Conservation (phyloP, 805 yeast species). For the Candida ulmi region DNA sequence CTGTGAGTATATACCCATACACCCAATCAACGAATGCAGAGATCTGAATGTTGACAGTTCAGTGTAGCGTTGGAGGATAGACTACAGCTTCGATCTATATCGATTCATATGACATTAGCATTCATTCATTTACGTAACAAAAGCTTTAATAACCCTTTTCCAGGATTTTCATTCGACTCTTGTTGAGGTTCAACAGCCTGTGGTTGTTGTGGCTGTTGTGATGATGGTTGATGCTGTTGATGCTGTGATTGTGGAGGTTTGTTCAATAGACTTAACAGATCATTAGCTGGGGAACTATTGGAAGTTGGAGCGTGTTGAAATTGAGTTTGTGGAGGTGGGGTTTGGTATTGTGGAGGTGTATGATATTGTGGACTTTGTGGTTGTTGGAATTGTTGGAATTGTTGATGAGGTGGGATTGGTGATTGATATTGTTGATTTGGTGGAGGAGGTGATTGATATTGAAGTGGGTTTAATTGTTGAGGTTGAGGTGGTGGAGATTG, state of each 20-base stretch:
- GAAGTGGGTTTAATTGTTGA: background rate
- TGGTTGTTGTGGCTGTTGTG: background rate
- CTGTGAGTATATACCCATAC: no score
- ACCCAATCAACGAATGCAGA: no score
- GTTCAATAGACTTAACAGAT: slow-evolving; percentile 15
- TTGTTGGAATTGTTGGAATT: slow-evolving; percentile 1
- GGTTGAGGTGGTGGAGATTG: background rate
- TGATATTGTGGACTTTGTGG: no score
- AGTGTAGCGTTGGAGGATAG: no score
- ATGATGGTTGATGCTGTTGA: no score
- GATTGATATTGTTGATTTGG: background rate
- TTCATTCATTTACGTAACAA: background rate
- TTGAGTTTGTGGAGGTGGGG: background rate
- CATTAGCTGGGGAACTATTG: slow-evolving; percentile 14
- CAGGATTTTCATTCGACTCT: background rate
- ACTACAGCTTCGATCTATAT: no score
- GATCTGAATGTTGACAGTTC: no score
- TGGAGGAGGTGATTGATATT: background rate
- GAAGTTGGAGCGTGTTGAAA: background rate
- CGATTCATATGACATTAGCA: no score
- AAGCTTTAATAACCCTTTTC: background rate
- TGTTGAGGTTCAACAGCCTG: background rate
- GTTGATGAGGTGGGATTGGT: background rate
- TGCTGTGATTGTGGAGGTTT: slow-evolving; percentile 1
- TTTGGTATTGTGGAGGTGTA: no score